A percentile compares a stretch with the other conserved stretches of the same genome.
phyloP scores from a whole-genome alignment of 352 stramenopile genomes.

The Globisporangium emineosum region DNA sequence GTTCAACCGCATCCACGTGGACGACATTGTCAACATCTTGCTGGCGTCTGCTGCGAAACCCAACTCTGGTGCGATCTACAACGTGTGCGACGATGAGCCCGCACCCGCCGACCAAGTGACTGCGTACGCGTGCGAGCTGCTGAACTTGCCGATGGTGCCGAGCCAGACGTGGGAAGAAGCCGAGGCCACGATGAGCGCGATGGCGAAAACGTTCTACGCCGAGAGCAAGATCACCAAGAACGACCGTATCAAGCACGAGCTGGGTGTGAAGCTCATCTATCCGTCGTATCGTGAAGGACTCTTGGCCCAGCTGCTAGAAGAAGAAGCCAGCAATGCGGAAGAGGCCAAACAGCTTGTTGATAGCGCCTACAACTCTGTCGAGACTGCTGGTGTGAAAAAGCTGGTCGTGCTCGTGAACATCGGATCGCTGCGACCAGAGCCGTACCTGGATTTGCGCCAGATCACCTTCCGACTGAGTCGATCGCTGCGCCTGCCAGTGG shows the following conservation, averaged over 20 bases:
- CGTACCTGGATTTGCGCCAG: constrained; percentile 72
- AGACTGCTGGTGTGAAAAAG: background rate
- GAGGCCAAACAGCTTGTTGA: background rate
- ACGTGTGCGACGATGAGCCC: constrained; percentile 88
- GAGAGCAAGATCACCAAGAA: constrained; percentile 84
- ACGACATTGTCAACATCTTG: constrained; percentile 86
- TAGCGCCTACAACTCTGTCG: constrained; percentile 8
- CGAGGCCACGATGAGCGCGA: constrained; percentile 73
- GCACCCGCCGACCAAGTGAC: constrained; percentile 77
- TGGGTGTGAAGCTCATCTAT: constrained; percentile 68
- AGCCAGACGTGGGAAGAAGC: constrained; percentile 73
- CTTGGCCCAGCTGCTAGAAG: constrained; percentile 72
- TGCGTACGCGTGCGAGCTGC: constrained; percentile 71
- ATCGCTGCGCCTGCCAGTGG: constrained; percentile 42
- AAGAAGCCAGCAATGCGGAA: constrained; percentile 31
- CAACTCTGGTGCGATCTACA: constrained; percentile 76
- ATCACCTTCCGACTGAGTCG: constrained; percentile 67
- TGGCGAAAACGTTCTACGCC: constrained; percentile 85
- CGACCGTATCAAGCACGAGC: constrained; percentile 65
- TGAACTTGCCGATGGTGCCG: constrained; percentile 44
- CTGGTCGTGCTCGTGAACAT: constrained; percentile 73
- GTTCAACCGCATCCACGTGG: constrained; percentile 90
- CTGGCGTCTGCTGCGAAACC: constrained; percentile 62
- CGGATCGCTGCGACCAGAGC: constrained; percentile 62
- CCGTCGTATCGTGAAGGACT: constrained; percentile 83